Percentiles rank a stretch among this genome's conserved stretches.
Evolutionary conservation across 116 monocot genomes (phyloP).

Genomic region (Thalassia testudinum): DNA sequence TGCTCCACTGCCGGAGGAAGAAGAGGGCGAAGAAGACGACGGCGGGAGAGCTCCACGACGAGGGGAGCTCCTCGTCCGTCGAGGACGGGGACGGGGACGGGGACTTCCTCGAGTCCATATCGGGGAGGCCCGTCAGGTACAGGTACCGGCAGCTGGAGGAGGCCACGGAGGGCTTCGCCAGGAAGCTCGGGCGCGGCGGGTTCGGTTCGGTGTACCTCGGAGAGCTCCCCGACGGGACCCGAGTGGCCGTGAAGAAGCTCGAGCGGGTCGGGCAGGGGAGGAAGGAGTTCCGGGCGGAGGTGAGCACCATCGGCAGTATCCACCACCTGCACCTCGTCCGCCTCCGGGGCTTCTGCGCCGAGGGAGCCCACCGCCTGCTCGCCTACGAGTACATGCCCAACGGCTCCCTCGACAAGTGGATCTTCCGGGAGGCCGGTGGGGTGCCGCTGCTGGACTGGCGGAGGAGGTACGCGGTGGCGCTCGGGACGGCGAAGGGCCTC

Average conservation of each 20-base stretch:
- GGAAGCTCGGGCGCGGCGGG: slow-evolving; percentile 64
- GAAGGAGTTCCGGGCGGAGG: slow-evolving; percentile 78
- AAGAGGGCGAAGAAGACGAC: slow-evolving; percentile 9
- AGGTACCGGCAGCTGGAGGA: slow-evolving; percentile 39
- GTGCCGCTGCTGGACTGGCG: slow-evolving; percentile 47
- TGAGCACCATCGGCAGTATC: slow-evolving; percentile 66
- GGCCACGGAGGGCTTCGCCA: slow-evolving; percentile 52
- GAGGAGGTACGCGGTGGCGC: slow-evolving; percentile 39
- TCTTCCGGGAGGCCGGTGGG: slow-evolving; percentile 18
- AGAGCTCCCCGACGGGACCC: slow-evolving; percentile 37
- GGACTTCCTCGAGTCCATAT: slow-evolving; percentile 31
- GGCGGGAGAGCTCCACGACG: neutral
- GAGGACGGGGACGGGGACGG: slow-evolving; percentile 12
- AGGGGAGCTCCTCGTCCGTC: slow-evolving; percentile 17
- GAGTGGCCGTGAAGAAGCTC: slow-evolving; percentile 69
- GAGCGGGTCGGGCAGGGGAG: slow-evolving; percentile 60
- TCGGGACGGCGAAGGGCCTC: slow-evolving; percentile 68
- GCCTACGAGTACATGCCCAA: slow-evolving; percentile 74
- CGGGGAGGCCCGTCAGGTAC: slow-evolving; percentile 43
- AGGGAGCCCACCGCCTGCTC: slow-evolving; percentile 55
- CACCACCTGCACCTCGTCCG: slow-evolving; percentile 75
- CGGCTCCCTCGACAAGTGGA: slow-evolving; percentile 64
- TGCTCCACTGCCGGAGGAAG: slow-evolving; percentile 11
- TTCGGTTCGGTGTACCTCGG: slow-evolving; percentile 84
- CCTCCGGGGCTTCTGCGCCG: slow-evolving; percentile 76